Evolutionary conservation across 164 flowering plant species (phyloP).

Genomic region (Magnolia changhungtana): DNA sequence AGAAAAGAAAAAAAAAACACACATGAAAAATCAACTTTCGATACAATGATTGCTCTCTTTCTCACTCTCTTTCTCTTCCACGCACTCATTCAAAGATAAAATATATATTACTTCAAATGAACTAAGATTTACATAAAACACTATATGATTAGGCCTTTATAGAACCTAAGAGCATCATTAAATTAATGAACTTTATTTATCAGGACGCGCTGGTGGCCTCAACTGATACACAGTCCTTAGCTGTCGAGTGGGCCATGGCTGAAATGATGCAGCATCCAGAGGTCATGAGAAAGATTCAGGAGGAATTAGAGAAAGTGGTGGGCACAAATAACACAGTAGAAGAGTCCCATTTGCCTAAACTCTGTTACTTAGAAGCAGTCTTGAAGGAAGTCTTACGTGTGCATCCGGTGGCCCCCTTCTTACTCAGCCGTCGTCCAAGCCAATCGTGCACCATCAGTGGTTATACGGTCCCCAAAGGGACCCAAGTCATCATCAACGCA

Average conservation of each 20-base stretch:
- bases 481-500: not conserved
- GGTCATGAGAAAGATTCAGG: not conserved
- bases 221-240: not conserved
- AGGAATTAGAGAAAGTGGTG: not conserved
- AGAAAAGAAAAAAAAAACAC: too few species aligned
- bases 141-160: too few species aligned
- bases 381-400: slow-evolving; percentile 4
- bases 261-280: slow-evolving; percentile 2
- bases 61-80: too few species aligned
- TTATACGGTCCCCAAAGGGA: not conserved
- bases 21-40: too few species aligned
- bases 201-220: not conserved
- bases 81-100: too few species aligned
- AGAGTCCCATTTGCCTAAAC: not conserved
- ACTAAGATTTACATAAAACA: too few species aligned
- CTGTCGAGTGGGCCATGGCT: slow-evolving; percentile 6
- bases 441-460: not conserved
- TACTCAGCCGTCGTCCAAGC: not conserved
- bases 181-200: too few species aligned
- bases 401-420: not conserved
- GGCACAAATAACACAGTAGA: not conserved
- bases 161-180: too few species aligned
- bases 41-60: too few species aligned
- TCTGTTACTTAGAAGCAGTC: slow-evolving; percentile 3
- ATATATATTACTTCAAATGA: too few species aligned